Evolutionary conservation across 2,329 filamentous ascomycete species (phyloP).

Genomic region (Arthrobotrys musiformis): DNA sequence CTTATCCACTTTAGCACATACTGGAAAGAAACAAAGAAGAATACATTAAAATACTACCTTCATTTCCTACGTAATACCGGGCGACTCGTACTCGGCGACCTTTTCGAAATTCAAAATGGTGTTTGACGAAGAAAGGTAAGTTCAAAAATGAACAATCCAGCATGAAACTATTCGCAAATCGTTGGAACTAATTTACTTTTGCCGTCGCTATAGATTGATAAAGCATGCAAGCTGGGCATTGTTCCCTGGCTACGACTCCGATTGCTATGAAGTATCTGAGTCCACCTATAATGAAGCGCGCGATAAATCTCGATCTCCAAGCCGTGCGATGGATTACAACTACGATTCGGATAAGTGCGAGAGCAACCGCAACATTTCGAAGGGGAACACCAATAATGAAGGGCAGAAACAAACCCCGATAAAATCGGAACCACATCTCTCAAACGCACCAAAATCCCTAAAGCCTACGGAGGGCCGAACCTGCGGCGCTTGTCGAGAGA

Average conservation of each 20-base stretch:
- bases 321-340: too few relatives aligned
- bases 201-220: background rate
- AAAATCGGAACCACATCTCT: background rate
- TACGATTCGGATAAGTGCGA: too few relatives aligned
- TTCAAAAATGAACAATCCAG: background rate
- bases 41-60: too few relatives aligned
- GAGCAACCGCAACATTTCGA: too few relatives aligned
- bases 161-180: background rate
- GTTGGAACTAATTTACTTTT: background rate
- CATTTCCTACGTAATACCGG: too few relatives aligned
- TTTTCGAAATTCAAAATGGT: background rate
- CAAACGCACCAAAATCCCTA: background rate
- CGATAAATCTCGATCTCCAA: background rate
- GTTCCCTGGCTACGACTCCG: background rate
- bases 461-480: background rate
- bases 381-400: background rate
- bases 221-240: background rate
- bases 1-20: too few relatives aligned
- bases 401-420: background rate
- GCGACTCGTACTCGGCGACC: too few relatives aligned
- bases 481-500: slow-evolving; percentile 10
- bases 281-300: background rate
- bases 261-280: background rate
- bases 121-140: background rate
- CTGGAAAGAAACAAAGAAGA: too few relatives aligned